Evolutionary conservation across 2,329 filamentous ascomycete genomes (phyloP).

Genomic region (Trichophyton verrucosum): DNA sequence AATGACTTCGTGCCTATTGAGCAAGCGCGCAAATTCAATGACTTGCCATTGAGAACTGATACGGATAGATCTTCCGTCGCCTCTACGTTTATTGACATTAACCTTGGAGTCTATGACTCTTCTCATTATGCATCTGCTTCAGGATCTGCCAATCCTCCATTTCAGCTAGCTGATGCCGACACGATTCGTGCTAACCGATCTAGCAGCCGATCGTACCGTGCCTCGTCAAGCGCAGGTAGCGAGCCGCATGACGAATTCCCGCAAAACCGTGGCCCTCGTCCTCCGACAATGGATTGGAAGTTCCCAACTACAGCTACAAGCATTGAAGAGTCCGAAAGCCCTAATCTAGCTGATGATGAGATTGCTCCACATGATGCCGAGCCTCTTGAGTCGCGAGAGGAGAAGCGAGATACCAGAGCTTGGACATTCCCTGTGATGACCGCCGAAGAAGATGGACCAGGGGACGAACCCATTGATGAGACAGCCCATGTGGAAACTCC

Average conservation of each 20-base stretch:
- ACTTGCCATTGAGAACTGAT: conserved; percentile 41
- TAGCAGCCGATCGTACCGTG: conserved; percentile 34
- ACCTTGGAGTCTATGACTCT: conserved; percentile 42
- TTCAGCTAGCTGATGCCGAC: conserved; percentile 40
- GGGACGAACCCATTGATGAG: conserved; percentile 7
- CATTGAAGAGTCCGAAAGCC: conserved; percentile 5
- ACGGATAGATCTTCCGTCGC: conserved; percentile 37
- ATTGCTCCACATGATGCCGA: conserved; percentile 7
- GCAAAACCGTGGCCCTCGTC: conserved; percentile 27
- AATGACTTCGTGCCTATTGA: conserved; percentile 37
- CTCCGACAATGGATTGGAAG: conserved; percentile 38
- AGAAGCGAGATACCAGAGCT: conserved; percentile 35
- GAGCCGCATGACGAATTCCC: conserved; percentile 20
- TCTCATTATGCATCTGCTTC: conserved; percentile 41
- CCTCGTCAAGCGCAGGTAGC: conserved; percentile 23
- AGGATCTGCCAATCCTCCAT: conserved; percentile 37
- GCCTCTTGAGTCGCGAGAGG: conserved; percentile 9
- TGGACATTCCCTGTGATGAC: conserved; percentile 43
- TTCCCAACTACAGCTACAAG: conserved; percentile 22
- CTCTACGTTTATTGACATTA: conserved; percentile 43
- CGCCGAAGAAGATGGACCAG: conserved; percentile 12
- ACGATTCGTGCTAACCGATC: conserved; percentile 46
- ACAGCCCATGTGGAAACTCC: neutral
- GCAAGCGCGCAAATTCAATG: conserved; percentile 35
- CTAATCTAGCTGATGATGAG: neutral